Evolutionary conservation across 768 basidiomycete species (phyloP).

Genomic region (Galerina sulciceps): DNA sequence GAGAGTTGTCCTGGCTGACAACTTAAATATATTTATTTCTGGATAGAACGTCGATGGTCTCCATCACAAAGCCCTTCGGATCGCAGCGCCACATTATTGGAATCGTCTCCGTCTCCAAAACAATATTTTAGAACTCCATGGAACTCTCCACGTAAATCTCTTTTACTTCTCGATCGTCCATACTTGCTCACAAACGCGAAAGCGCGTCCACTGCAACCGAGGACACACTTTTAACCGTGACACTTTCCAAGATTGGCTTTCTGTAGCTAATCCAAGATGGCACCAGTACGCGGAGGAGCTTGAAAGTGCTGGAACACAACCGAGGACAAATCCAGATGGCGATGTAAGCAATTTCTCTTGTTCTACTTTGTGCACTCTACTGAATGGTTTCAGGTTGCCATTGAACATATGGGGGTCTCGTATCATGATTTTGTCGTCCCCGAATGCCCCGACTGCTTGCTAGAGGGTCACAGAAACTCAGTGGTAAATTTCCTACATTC

Average conservation of each 20-base stretch:
- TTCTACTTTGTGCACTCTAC: background rate
- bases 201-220: slow-evolving; percentile 79
- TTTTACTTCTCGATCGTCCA: background rate
- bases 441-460: slow-evolving; percentile 69
- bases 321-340: slow-evolving; percentile 90
- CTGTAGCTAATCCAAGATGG: slow-evolving; percentile 80
- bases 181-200: slow-evolving; percentile 6
- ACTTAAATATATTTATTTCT: background rate
- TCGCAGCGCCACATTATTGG: slow-evolving; percentile 32
- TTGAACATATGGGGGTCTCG: slow-evolving; percentile 69
- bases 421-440: slow-evolving; percentile 84
- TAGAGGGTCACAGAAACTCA: slow-evolving; percentile 57
- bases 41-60: slow-evolving; percentile 89
- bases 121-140: slow-evolving; percentile 83
- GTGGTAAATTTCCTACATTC: slow-evolving; percentile 48
- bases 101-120: slow-evolving; percentile 38
- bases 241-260: slow-evolving; percentile 76
- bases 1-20: slow-evolving; percentile 15
- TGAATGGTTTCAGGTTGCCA: slow-evolving; percentile 62
- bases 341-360: slow-evolving; percentile 53
- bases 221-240: slow-evolving; percentile 72
- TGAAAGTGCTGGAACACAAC: slow-evolving; percentile 58
- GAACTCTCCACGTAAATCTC: slow-evolving; percentile 72
- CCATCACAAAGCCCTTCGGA: slow-evolving; percentile 76
- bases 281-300: slow-evolving; percentile 68